Evolutionary conservation across 768 basidiomycete species (phyloP), one percentile per base, ranked within the genome.

Genomic region (Pseudohyphozyma bogoriensis): DNA sequence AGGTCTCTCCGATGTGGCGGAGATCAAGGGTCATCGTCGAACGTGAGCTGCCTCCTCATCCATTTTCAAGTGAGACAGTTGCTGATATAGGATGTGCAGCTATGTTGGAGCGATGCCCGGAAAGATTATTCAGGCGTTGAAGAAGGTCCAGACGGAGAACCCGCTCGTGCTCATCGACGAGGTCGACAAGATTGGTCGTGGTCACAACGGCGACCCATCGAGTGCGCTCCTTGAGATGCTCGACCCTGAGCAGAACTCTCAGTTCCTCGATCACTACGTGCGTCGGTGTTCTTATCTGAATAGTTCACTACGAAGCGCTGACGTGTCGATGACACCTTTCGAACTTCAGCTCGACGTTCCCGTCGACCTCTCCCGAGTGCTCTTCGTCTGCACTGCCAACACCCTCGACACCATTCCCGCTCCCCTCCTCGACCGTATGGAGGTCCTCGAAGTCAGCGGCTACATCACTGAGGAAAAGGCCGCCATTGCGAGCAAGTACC

Each of bases 301-400:
- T 37, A 32, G 26, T 31, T 29, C 10, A n/a, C 15, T 24, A 28
- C 51, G 55, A 58, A 35, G 54, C 46, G 16, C 10, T 40, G 16
- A 52, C 39, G 31, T 12, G 39, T 56, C 37, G 11, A 54, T 39
- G n/a, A n/a, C n/a, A 22, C 26, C 36, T 1, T 4, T 22, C 33
- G 4, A 18, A 4, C 10, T 26, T 29, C 62, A 62, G 61, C 59
- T 96, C 83, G 91, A 96, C 70, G 88, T 96, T 87, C 36, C 78
- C 16, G 87, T 97, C 54, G 93, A 99, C 71, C 81, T 99, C 24
- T 96, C 92, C 0, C 83, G 89, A 42, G 90, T 97, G 32, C 81
- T 99, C 4, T 99, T 99, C 73, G 92, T 99, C 57, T 99, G 95
- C 77, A 99, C 93, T 5, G 87, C 91, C 47, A 95, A 95, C 72